phyloP scores from a whole-genome alignment of 257 asterid species.

The Gardenia jasminoides region DNA sequence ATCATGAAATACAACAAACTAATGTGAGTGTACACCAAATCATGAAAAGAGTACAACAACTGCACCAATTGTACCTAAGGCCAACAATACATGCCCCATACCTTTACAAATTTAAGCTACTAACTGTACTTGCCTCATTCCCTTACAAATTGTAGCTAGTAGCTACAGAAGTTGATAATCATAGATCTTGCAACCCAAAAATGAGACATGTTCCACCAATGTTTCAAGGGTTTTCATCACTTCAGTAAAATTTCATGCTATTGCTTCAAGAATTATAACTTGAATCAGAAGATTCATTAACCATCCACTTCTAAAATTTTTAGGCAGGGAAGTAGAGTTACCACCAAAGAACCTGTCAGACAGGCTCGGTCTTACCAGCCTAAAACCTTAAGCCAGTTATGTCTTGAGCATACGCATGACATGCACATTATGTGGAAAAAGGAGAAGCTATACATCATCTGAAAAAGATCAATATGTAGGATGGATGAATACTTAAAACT shows the following conservation, averaged over 20 bases:
- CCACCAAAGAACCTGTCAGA: background rate
- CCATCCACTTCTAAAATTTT: background rate
- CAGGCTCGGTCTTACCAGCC: background rate
- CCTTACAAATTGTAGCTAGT: background rate
- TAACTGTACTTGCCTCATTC: too few species aligned
- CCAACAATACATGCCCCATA: too few species aligned
- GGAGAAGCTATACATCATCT: background rate
- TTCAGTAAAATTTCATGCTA: too few species aligned
- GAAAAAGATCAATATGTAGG: background rate
- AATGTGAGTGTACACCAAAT: too few species aligned
- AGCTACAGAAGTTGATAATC: background rate
- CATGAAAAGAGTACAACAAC: too few species aligned
- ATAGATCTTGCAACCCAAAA: background rate
- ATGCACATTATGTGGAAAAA: background rate
- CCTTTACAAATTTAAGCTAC: too few species aligned
- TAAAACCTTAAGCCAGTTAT: background rate
- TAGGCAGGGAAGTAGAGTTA: background rate
- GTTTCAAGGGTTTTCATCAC: background rate
- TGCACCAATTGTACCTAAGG: too few species aligned
- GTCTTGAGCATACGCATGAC: background rate
- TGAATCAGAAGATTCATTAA: background rate
- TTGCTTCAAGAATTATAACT: background rate
- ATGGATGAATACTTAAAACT: conserved; percentile 6
- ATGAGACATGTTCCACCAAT: background rate
- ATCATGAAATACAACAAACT: too few species aligned